A percentile compares a stretch with the other conserved stretches of the same genome.
These are phyloP conservation scores for Aspergillus coremiiformis DNA, from an alignment of 495 filamentous ascomycete genomes.

Conservation along the genomic window DNA sequence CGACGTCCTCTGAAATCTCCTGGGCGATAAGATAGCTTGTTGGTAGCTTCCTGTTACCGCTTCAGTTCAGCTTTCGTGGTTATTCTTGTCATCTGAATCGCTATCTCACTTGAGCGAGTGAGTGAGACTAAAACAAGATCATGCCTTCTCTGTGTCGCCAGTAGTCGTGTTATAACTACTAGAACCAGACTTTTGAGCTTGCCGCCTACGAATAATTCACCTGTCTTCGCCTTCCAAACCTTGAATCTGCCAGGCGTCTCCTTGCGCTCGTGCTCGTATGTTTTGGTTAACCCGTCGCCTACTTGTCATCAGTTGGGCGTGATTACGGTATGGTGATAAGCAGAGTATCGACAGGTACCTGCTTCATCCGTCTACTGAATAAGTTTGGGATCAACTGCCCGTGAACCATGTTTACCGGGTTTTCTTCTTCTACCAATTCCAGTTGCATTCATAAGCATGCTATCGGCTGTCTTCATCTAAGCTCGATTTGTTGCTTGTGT, in stretches of 20 bases:
- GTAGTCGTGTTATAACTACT: not conserved
- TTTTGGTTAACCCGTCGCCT: not conserved
- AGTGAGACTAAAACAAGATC: not conserved
- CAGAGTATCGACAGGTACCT: not conserved
- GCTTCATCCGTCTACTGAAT: not conserved
- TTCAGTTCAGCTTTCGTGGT: not conserved
- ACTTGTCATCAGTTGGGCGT: not conserved
- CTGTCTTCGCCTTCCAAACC: not conserved
- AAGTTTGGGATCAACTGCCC: not conserved
- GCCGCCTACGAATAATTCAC: not conserved
- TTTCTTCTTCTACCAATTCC: not conserved
- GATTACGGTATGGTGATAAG: not conserved
- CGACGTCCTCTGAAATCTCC: not conserved
- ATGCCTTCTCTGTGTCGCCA: not conserved
- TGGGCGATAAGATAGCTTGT: not conserved
- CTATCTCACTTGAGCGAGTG: not conserved
- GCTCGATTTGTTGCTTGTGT: conserved; percentile 1
- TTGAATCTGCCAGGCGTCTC: not conserved
- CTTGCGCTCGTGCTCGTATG: not conserved
- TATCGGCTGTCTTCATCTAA: conserved; percentile 7
- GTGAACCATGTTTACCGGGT: conserved; percentile 5
- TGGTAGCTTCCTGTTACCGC: not conserved
- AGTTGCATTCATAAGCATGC: conserved; percentile 9
- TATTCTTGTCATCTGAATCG: not conserved
- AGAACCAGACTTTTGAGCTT: not conserved